These are phyloP conservation scores for Buxus sempervirens DNA, from an alignment of 164 flowering plant species.

Conservation along the genomic window DNA sequence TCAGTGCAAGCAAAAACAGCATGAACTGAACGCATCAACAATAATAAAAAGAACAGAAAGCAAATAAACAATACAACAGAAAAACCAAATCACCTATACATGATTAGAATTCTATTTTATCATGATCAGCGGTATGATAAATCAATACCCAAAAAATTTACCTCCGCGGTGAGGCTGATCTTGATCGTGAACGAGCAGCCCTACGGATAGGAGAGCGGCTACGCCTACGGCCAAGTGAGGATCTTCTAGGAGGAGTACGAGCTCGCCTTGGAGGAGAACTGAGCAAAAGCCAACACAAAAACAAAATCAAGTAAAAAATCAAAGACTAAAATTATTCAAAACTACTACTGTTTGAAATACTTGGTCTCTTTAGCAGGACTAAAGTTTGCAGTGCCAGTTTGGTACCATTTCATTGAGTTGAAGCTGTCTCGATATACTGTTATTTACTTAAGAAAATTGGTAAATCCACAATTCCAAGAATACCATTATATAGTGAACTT, in stretches of 20 bases:
- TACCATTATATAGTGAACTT: too few species aligned
- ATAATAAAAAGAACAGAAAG: neutral
- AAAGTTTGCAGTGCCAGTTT: too few species aligned
- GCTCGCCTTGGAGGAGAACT: constrained; percentile 84
- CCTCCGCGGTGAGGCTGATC: constrained; percentile 87
- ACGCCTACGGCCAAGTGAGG: constrained; percentile 75
- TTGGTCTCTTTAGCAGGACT: too few species aligned
- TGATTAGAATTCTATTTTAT: neutral
- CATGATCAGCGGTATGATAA: neutral
- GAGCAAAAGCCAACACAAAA: constrained; percentile 13
- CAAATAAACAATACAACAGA: neutral
- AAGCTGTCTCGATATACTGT: too few species aligned
- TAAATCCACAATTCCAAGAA: too few species aligned
- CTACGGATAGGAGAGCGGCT: constrained; percentile 91
- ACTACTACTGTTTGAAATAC: too few species aligned
- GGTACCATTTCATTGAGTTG: too few species aligned
- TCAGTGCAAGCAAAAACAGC: neutral
- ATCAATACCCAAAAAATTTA: constrained; percentile 14
- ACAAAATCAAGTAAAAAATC: neutral
- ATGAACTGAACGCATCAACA: neutral
- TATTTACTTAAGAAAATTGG: too few species aligned
- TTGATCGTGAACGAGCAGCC: constrained; percentile 72
- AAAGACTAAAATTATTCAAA: neutral
- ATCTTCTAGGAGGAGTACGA: constrained; percentile 89
- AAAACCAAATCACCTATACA: neutral